Base-by-base conservation (phyloP, 2,329 filamentous ascomycete species). In the Pseudogymnoascus sp. region DNA sequence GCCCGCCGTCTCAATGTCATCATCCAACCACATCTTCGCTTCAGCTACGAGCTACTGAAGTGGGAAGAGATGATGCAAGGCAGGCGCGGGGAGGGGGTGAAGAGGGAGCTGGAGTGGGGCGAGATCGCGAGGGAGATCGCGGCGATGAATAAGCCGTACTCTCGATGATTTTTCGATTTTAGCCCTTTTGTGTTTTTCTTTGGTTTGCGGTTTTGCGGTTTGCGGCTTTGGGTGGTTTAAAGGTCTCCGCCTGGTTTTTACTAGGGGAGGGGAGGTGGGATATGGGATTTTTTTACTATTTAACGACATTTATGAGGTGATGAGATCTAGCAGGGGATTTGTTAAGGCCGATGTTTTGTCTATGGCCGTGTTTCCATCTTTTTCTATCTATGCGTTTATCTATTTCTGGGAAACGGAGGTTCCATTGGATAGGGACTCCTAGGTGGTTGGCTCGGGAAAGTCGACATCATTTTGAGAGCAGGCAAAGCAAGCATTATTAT, bases 1-100 rank as follows among this genome's bases (percentile, higher is more conserved):
- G 94, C 94, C 18, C 84, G 94, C 60, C 82, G 94, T 63, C 79
- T 99, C 57, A 99, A 99, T 71, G 94, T 99, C 59, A 99, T 99
- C 65, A 97, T 99, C 65, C 94, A 99, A 73, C 94, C 94, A 11
- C 93, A 99, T 76, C 80, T 99, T 61, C 84, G 91, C 62, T 99
- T 99, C 75, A 89, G 89, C 67, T 96, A 97, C 71, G 94, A 99
- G 75, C 82, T 99, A 30, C 80, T 99, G 58, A 95, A 95, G 73
- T 97, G 93, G 91, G 94, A 99, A 74, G 93, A 97, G 73, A 75
- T 82, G 33, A 83, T 92, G 64, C 84, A 82, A 69, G 69, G 71
- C 47, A 73, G 68, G 73, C 81, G 75, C 71, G 78, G 73, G 74
- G 78, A 71, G 68, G 78, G 71, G 71, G 67, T 88, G 62, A 86